Conservation (phyloP, 441 rosid species). For the Capsella rubella region DNA sequence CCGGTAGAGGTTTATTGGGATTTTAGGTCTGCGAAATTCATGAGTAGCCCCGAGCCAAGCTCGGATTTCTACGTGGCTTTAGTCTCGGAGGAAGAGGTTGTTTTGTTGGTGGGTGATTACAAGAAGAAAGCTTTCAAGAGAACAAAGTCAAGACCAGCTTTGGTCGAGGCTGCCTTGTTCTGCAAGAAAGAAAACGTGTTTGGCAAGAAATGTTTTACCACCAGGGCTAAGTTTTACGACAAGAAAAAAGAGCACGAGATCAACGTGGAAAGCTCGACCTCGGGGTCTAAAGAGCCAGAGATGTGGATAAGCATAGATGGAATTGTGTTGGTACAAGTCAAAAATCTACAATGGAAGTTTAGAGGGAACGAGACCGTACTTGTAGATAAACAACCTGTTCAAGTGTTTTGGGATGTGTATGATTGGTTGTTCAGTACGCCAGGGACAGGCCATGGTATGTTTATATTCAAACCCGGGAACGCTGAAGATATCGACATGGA, state of each 20-base stretch:
- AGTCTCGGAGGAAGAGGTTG: slow-evolving; percentile 68
- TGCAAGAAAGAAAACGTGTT: slow-evolving; percentile 74
- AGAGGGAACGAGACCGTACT: slow-evolving; percentile 68
- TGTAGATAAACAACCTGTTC: slow-evolving; percentile 66
- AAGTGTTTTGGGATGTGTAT: slow-evolving; percentile 76
- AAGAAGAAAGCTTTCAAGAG: slow-evolving; percentile 75
- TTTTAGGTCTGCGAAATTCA: slow-evolving; percentile 68
- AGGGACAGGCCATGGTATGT: slow-evolving; percentile 65
- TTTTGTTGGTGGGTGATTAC: slow-evolving; percentile 64
- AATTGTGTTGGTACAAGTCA: slow-evolving; percentile 58
- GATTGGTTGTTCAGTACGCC: slow-evolving; percentile 71
- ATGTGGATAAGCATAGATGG: slow-evolving; percentile 83
- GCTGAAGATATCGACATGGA: slow-evolving; percentile 58
- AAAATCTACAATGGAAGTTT: slow-evolving; percentile 74
- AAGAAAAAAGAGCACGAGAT: slow-evolving; percentile 67
- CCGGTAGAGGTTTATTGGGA: slow-evolving; percentile 72
- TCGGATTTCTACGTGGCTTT: slow-evolving; percentile 68
- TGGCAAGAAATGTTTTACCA: slow-evolving; percentile 60
- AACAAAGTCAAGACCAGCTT: slow-evolving; percentile 65
- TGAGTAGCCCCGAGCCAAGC: slow-evolving; percentile 59
- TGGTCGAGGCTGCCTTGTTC: slow-evolving; percentile 56
- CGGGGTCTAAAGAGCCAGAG: slow-evolving; percentile 62
- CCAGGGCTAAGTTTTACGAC: slow-evolving; percentile 61
- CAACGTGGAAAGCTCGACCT: slow-evolving; percentile 61
- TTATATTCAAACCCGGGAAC: slow-evolving; percentile 67